A percentile compares a stretch with the other conserved stretches of the same genome.
phyloP scores from a whole-genome alignment of 129 eudicot genomes.

The Ambrosia artemisiifolia region DNA sequence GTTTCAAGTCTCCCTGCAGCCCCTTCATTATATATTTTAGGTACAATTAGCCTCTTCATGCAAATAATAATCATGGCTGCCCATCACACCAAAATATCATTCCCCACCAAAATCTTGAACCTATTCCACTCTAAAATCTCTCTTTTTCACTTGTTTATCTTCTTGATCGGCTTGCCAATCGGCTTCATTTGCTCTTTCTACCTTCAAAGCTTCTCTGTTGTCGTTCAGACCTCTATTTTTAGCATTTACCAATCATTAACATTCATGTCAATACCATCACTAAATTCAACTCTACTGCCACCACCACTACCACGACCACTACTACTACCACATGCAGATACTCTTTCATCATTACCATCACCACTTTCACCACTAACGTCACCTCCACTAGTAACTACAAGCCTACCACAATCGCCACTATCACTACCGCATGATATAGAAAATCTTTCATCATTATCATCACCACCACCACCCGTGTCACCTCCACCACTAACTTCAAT shows the following conservation, averaged over 20 bases:
- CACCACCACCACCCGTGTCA: not conserved
- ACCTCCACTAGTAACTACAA: too few relatives aligned
- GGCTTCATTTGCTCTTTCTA: slow-evolving; percentile 38
- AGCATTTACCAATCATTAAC: not conserved
- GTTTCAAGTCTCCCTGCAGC: not conserved
- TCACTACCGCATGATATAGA: not conserved
- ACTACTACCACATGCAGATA: not conserved
- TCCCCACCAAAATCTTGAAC: not conserved
- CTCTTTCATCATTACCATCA: not conserved
- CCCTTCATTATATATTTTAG: not conserved
- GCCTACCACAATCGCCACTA: not conserved
- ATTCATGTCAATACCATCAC: not conserved
- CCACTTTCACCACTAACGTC: not conserved
- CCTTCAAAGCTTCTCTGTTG: slow-evolving; percentile 26
- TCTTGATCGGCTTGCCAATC: slow-evolving; percentile 44
- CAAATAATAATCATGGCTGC: slow-evolving; percentile 11
- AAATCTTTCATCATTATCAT: not conserved
- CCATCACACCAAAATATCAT: slow-evolving; percentile 5
- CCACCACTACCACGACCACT: not conserved
- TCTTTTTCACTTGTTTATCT: slow-evolving; percentile 36
- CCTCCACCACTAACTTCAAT: not conserved
- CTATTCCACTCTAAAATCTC: slow-evolving; percentile 5
- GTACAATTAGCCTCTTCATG: slow-evolving; percentile 1
- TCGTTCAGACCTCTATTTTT: slow-evolving; percentile 10
- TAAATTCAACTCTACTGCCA: not conserved